Percentiles rank a stretch among this genome's conserved stretches.
phyloP scores from a whole-genome alignment of 2,329 filamentous ascomycete species.

The Sporothrix protearum region DNA sequence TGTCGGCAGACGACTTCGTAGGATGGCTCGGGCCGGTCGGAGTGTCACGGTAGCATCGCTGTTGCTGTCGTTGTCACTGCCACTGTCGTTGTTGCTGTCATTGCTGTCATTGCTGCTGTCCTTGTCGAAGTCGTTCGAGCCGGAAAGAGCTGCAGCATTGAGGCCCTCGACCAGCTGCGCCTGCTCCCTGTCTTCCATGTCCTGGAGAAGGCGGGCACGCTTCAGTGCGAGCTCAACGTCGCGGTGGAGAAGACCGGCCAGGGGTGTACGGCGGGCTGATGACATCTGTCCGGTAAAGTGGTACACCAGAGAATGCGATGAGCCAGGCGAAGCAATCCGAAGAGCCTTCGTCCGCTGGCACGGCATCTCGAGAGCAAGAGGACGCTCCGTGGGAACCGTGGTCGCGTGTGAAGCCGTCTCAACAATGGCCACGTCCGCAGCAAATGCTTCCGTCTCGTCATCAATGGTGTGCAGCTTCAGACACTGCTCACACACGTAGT shows the following conservation, averaged over 20 bases:
- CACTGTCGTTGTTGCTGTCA: no score
- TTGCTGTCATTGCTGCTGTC: no score
- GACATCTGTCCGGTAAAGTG: neutral
- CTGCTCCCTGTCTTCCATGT: neutral
- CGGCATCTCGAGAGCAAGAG: neutral
- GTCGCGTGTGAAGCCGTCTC: neutral
- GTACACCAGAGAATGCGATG: no score
- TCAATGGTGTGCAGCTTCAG: neutral
- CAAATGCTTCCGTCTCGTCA: neutral
- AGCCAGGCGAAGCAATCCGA: neutral
- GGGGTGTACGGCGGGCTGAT: neutral
- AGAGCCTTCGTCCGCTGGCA: neutral
- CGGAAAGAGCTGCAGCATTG: no score
- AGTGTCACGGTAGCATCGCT: no score
- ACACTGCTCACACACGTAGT: neutral
- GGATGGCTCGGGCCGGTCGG: no score
- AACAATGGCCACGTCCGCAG: neutral
- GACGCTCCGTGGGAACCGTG: neutral
- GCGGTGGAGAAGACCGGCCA: neutral
- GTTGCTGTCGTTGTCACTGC: no score
- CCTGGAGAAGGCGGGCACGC: neutral
- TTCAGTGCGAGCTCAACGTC: neutral
- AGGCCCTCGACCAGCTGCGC: neutral
- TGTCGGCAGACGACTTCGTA: no score
- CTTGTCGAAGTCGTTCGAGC: no score